These are phyloP conservation scores for Neoconidiobolus thromboides DNA, from an alignment of 371 early-diverging fungal species.

Conservation along the genomic window DNA sequence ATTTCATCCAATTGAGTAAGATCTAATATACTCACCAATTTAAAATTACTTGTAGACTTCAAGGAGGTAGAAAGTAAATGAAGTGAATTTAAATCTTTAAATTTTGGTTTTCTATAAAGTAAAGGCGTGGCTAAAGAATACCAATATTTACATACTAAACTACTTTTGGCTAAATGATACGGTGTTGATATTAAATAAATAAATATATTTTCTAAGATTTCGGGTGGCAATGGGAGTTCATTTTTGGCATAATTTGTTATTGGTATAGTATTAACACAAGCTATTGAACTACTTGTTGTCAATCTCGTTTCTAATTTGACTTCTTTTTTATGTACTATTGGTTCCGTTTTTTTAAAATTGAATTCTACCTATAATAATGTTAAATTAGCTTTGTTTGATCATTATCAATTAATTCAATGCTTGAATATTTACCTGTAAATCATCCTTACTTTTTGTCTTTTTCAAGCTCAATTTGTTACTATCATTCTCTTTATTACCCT, in stretches of 20 bases:
- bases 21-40: conserved; percentile 8
- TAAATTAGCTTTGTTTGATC: neutral
- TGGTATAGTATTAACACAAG: neutral
- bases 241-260: neutral
- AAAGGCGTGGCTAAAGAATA: neutral
- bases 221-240: conserved; percentile 1
- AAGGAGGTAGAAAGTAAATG: neutral
- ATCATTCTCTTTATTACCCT: no score
- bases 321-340: neutral
- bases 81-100: neutral
- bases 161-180: neutral
- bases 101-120: neutral
- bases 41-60: neutral
- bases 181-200: neutral
- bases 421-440: conserved; percentile 3
- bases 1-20: conserved; percentile 9
- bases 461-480: no score
- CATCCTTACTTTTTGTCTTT: neutral
- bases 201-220: conserved; percentile 2
- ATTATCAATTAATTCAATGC: neutral
- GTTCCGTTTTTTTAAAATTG: neutral
- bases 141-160: neutral
- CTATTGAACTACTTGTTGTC: neutral
- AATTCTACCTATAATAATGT: neutral
- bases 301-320: neutral